Percentiles rank a stretch among this genome's conserved stretches.
Conservation (phyloP, 2,329 filamentous ascomycete genomes). For the Aspergillus japonicus region DNA sequence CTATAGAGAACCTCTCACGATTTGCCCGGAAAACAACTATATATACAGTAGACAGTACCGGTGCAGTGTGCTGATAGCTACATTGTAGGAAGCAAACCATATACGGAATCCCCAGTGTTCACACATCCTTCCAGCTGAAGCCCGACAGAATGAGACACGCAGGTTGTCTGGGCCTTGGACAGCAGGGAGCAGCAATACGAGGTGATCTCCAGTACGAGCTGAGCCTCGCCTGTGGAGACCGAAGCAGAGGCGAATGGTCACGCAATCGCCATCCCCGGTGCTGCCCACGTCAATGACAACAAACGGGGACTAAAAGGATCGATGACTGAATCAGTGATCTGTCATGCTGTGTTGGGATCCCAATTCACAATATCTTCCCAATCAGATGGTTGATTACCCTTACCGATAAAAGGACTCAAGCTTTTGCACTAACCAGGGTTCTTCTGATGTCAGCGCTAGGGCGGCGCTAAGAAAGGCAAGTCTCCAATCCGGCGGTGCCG, state of each 20-base stretch:
- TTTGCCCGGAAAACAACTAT: background rate
- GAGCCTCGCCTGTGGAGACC: background rate
- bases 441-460: constrained; percentile 2
- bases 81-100: background rate
- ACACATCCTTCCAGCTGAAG: background rate
- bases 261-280: too few species aligned
- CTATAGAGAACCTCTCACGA: background rate
- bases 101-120: background rate
- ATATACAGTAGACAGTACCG: background rate
- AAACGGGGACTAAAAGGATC: background rate
- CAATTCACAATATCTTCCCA: background rate
- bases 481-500: background rate
- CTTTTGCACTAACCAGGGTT: background rate
- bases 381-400: background rate
- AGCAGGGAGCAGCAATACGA: background rate
- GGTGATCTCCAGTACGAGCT: background rate
- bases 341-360: constrained; percentile 3
- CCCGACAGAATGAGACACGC: background rate
- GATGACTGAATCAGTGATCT: constrained; percentile 1
- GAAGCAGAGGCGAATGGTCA: background rate
- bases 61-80: background rate
- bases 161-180: background rate
- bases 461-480: background rate
- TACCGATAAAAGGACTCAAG: constrained; percentile 2
- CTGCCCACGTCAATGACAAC: constrained; percentile 1